phyloP scores from a whole-genome alignment of 352 stramenopile genomes.

The Saprolegnia diclina region DNA sequence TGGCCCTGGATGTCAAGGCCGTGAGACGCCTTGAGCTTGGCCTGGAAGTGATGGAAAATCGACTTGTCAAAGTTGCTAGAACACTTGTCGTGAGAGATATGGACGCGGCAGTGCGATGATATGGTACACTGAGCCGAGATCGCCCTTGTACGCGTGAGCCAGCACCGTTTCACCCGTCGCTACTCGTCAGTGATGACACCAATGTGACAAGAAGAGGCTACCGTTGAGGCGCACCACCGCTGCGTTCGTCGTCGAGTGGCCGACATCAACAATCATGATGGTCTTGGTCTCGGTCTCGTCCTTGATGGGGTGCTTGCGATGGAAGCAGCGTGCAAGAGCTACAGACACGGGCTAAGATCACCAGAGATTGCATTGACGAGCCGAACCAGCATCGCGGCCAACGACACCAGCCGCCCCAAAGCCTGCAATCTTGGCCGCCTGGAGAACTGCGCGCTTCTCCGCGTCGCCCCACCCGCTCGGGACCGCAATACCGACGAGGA shows the following conservation, averaged over 20 bases:
- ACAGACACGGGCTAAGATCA: neutral
- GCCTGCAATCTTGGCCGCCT: slow-evolving; percentile 55
- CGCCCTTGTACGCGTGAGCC: slow-evolving; percentile 45
- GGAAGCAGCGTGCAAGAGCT: slow-evolving; percentile 68
- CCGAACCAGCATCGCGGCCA: slow-evolving; percentile 36
- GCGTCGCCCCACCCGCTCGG: slow-evolving; percentile 51
- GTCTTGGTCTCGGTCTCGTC: slow-evolving; percentile 37
- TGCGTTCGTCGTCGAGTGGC: slow-evolving; percentile 68
- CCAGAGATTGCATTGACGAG: neutral
- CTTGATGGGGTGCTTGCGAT: slow-evolving; percentile 73
- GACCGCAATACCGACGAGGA: slow-evolving; percentile 63
- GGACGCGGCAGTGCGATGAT: neutral
- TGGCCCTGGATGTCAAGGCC: slow-evolving; percentile 45
- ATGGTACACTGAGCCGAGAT: slow-evolving; percentile 49
- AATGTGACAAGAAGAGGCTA: slow-evolving; percentile 11
- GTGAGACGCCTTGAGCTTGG: slow-evolving; percentile 47
- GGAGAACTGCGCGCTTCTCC: slow-evolving; percentile 43
- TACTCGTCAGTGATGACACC: slow-evolving; percentile 17
- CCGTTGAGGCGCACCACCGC: slow-evolving; percentile 63
- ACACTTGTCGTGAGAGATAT: slow-evolving; percentile 15
- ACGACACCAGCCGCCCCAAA: slow-evolving; percentile 49
- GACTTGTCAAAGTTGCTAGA: slow-evolving; percentile 52
- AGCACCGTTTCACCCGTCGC: slow-evolving; percentile 50
- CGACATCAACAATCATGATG: slow-evolving; percentile 87
- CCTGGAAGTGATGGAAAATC: slow-evolving; percentile 76